Evolutionary conservation across 2,329 filamentous ascomycete species (phyloP).

Genomic region (Coniochaeta sp.): DNA sequence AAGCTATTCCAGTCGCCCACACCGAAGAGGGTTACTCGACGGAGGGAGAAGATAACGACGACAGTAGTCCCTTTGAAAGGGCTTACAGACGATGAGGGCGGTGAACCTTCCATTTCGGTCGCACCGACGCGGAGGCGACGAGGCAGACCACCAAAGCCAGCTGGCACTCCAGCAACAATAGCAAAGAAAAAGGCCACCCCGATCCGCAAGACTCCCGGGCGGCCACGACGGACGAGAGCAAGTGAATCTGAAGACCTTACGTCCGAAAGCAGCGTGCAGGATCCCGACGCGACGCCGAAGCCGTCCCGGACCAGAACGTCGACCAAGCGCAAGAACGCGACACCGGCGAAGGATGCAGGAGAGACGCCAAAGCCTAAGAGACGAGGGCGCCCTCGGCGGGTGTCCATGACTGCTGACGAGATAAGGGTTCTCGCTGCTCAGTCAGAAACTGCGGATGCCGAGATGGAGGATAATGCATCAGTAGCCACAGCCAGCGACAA

Average conservation of each 20-base stretch:
- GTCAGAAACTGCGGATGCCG: neutral
- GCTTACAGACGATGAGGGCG: conserved; percentile 32
- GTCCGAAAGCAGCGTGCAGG: conserved; percentile 18
- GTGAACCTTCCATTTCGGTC: conserved; percentile 12
- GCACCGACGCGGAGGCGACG: conserved; percentile 32
- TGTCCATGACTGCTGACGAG: conserved; percentile 7
- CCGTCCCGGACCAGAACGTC: conserved; percentile 10
- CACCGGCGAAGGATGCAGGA: conserved; percentile 16
- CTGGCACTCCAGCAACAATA: conserved; percentile 38
- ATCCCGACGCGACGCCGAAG: conserved; percentile 19
- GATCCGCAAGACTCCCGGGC: conserved; percentile 23
- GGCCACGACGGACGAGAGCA: conserved; percentile 20
- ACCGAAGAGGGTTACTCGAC: conserved; percentile 26
- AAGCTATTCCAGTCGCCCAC: conserved; percentile 36
- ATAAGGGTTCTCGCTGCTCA: conserved; percentile 1
- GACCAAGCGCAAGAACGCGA: conserved; percentile 16
- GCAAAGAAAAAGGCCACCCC: conserved; percentile 41
- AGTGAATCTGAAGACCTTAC: conserved; percentile 10
- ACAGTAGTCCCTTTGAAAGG: conserved; percentile 41
- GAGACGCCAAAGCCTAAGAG: conserved; percentile 17
- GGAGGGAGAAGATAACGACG: conserved; percentile 33
- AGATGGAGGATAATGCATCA: conserved; percentile 4
- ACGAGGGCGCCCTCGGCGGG: conserved; percentile 20
- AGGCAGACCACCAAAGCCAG: conserved; percentile 39
- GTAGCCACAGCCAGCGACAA: conserved; percentile 5